Conservation (phyloP, 1,284 basidiomycete genomes). For the Laetiporus sulphureus region DNA sequence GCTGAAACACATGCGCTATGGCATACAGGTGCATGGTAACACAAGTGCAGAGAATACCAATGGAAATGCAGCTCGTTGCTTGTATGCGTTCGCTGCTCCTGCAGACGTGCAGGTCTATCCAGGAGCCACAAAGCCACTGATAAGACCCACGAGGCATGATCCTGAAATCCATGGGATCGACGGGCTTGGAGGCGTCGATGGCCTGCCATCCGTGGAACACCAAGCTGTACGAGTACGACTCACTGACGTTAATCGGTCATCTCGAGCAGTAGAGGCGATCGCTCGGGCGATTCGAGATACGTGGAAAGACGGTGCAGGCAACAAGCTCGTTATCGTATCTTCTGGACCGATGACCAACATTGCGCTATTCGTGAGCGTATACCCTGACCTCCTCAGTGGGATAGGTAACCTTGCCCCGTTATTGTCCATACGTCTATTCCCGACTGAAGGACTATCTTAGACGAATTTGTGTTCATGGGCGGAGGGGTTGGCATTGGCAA, state of each 20-base stretch:
- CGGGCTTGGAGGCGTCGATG: slow-evolving; percentile 76
- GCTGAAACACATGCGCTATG: neutral
- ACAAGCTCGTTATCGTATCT: slow-evolving; percentile 61
- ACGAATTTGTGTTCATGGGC: slow-evolving; percentile 86
- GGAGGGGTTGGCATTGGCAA: slow-evolving; percentile 81
- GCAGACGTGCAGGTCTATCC: slow-evolving; percentile 52
- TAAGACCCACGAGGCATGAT: slow-evolving; percentile 31
- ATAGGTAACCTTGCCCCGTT: slow-evolving; percentile 28
- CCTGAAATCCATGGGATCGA: slow-evolving; percentile 75
- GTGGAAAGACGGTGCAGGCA: slow-evolving; percentile 49
- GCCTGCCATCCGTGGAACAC: slow-evolving; percentile 46
- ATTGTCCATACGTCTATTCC: too few species aligned
- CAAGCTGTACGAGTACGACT: slow-evolving; percentile 44
- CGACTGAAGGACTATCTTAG: slow-evolving; percentile 22
- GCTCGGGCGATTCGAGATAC: slow-evolving; percentile 43
- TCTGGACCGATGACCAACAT: slow-evolving; percentile 83
- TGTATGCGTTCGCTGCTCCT: slow-evolving; percentile 62
- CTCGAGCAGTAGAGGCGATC: slow-evolving; percentile 63
- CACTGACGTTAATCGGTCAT: slow-evolving; percentile 31
- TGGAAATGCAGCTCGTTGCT: slow-evolving; percentile 66
- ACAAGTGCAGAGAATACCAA: slow-evolving; percentile 55
- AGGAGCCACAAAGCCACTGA: slow-evolving; percentile 62
- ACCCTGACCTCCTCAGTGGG: slow-evolving; percentile 62
- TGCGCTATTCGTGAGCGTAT: slow-evolving; percentile 66
- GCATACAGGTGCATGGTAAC: slow-evolving; percentile 71